Percentiles rank a stretch among this genome's conserved stretches.
Conservation (phyloP, 805 yeast species). For the Saccharomycodes ludwigii region DNA sequence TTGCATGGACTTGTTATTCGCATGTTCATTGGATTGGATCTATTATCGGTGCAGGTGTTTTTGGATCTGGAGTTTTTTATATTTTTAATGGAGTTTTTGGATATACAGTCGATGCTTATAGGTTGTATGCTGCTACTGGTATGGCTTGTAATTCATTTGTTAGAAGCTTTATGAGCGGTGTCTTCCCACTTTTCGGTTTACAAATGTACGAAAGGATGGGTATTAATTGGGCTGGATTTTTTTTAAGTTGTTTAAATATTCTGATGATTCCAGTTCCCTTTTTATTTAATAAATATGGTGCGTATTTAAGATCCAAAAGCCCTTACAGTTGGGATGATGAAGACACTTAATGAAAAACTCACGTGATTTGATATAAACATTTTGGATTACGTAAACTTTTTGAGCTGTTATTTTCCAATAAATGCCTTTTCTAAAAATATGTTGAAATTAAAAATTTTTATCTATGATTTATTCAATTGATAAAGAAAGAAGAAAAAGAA, state of each 20-base stretch:
- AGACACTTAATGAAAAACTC: too few relatives aligned
- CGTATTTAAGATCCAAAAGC: conserved; percentile 29
- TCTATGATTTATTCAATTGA: too few relatives aligned
- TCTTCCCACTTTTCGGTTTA: conserved; percentile 43
- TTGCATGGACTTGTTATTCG: conserved; percentile 58
- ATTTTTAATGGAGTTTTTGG: conserved; percentile 55
- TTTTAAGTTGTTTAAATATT: conserved; percentile 38
- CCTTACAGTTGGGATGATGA: conserved; percentile 32
- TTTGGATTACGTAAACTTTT: too few relatives aligned
- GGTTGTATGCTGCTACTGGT: conserved; percentile 39
- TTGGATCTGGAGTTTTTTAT: conserved; percentile 56
- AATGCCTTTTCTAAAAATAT: too few relatives aligned
- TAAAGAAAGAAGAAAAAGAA: too few relatives aligned
- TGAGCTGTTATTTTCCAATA: too few relatives aligned
- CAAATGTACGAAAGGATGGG: conserved; percentile 46
- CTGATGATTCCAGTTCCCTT: conserved; percentile 44
- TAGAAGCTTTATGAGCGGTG: conserved; percentile 42
- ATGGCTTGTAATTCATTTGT: conserved; percentile 40
- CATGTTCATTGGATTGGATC: conserved; percentile 66
- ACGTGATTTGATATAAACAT: too few relatives aligned
- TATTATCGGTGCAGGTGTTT: conserved; percentile 56
- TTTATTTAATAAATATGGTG: conserved; percentile 38
- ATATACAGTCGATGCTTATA: conserved; percentile 54
- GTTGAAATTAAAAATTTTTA: too few relatives aligned
- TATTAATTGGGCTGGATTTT: conserved; percentile 44